Evolutionary conservation across 441 rosid genomes (phyloP).

Genomic region (Hura crepitans): DNA sequence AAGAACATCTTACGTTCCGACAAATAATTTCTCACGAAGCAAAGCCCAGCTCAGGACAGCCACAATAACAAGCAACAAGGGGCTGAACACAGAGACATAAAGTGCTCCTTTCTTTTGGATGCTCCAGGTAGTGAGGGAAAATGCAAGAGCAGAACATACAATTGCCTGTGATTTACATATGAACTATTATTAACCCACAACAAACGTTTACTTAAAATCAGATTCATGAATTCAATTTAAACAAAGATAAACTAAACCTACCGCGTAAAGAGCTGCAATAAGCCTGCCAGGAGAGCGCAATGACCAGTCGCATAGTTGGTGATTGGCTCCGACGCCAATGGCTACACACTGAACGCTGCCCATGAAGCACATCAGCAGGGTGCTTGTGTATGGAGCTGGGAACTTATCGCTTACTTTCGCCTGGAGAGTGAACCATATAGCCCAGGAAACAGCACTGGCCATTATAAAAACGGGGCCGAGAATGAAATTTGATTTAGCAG

Average conservation of each 20-base stretch:
- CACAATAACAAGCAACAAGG: slow-evolving; percentile 65
- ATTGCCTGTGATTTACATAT: slow-evolving; percentile 45
- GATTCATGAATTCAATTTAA: background rate
- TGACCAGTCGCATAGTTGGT: slow-evolving; percentile 53
- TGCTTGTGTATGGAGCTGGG: slow-evolving; percentile 81
- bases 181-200: no score
- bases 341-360: slow-evolving; percentile 58
- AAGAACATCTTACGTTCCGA: slow-evolving; percentile 88
- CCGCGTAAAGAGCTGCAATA: slow-evolving; percentile 62
- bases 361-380: slow-evolving; percentile 67
- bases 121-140: slow-evolving; percentile 64
- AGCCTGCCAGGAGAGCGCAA: slow-evolving; percentile 48
- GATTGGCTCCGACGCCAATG: slow-evolving; percentile 42
- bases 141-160: slow-evolving; percentile 66
- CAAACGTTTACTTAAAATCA: no score
- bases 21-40: slow-evolving; percentile 67
- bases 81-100: slow-evolving; percentile 85
- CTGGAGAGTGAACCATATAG: slow-evolving; percentile 77
- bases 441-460: slow-evolving; percentile 53
- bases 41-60: slow-evolving; percentile 81
- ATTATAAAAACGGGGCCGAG: slow-evolving; percentile 64
- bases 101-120: slow-evolving; percentile 78
- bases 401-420: slow-evolving; percentile 54
- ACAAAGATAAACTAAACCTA: slow-evolving; percentile 19
- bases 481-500: slow-evolving; percentile 36